Conservation (phyloP, 345 rosid species). For the Orychophragmus violaceus region DNA sequence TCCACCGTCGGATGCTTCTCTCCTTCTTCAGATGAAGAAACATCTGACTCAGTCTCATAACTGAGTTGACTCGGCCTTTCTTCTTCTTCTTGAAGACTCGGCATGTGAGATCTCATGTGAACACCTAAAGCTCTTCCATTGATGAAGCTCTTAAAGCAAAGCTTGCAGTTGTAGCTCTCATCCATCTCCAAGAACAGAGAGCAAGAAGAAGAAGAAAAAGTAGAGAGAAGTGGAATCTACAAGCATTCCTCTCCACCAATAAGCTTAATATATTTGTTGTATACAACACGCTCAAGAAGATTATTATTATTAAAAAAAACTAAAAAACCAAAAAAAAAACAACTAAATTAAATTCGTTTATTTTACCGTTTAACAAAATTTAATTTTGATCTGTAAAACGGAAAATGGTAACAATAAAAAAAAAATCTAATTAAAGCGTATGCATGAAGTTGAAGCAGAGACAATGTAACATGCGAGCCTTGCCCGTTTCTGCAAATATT, state of each 20-base stretch:
- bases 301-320: neutral
- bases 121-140: slow-evolving; percentile 80
- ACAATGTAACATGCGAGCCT: slow-evolving; percentile 78
- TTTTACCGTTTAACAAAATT: slow-evolving; percentile 22
- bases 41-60: slow-evolving; percentile 36
- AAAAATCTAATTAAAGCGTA: slow-evolving; percentile 46
- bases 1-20: slow-evolving; percentile 30
- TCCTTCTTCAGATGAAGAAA: slow-evolving; percentile 41
- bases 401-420: slow-evolving; percentile 32
- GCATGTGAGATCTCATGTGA: slow-evolving; percentile 84
- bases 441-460: slow-evolving; percentile 50
- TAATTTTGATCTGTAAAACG: slow-evolving; percentile 10
- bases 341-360: slow-evolving; percentile 29
- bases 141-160: slow-evolving; percentile 57
- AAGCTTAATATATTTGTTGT: slow-evolving; percentile 13
- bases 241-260: slow-evolving; percentile 35
- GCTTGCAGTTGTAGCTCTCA: slow-evolving; percentile 63
- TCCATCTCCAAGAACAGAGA: slow-evolving; percentile 40
- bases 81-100: slow-evolving; percentile 39
- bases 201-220: slow-evolving; percentile 11
- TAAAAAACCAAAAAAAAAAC: neutral
- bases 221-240: slow-evolving; percentile 43
- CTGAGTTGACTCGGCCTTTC: slow-evolving; percentile 33
- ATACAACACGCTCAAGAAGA: slow-evolving; percentile 8
- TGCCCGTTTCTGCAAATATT: slow-evolving; percentile 56